Base-by-base conservation (phyloP, 2,329 filamentous ascomycete species). In the Lachnellula occidentalis region DNA sequence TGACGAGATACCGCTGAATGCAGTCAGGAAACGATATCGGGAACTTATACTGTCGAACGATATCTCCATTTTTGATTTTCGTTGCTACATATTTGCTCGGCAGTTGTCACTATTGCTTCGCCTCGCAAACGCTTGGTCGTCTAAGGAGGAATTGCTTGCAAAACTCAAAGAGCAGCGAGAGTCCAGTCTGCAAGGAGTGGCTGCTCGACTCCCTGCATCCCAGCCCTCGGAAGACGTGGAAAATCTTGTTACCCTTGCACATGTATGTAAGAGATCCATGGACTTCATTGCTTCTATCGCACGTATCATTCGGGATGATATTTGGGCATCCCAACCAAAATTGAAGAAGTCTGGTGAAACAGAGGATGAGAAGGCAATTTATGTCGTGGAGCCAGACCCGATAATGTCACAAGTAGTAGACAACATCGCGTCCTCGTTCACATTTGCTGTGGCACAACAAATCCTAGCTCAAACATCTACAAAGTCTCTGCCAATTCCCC, bases 21-120 rank as follows among this genome's bases (percentile, higher is more conserved):
- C 82, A 9, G 77, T 79, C 1, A 83, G 83, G 59, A 96, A 96
- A 69, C 81, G 88, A 1, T 99, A 97, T 68, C 83, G 92, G 50
- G 90, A 95, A 54, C 83, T 95, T 64, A 99, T 99, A 48, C 76
- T 99, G 39, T 87, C 89, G 14, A 99, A 95, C 73, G 89, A 96
- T 61, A 95, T 99, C 36, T 99, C 94, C 0, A 78, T 96, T 2
- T 96, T 97, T 67, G 94, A 99, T 70, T 97, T 99, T 69, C 81
- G 90, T 48, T 90, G 88, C 63, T 99, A 99, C 69, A 85, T 99
- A 12, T 99, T 97, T 70, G 85, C 90, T 3, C 82, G 94, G 22
- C 92, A 99, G 65, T 83, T 96, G 58, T 82, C 87, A 2, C 73
- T 99, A 1, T 77, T 97, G 1, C 77, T 96, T 12, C 82, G 92